Percentiles rank a stretch among this genome's conserved stretches.
phyloP scores from a whole-genome alignment of 2,329 filamentous ascomycete genomes.

The Fusarium nurragi region DNA sequence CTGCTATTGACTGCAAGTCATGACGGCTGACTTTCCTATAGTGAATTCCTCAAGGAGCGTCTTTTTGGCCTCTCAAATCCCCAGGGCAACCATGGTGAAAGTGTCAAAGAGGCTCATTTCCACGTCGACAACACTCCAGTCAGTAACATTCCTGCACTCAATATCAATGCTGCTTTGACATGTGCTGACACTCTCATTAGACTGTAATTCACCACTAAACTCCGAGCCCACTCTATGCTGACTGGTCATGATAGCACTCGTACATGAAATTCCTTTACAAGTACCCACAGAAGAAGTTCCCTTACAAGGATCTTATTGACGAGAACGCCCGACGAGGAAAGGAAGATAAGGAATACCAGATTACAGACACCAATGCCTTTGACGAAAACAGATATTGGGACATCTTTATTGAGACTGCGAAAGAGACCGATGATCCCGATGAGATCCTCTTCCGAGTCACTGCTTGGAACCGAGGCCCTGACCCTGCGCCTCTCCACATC shows the following conservation, averaged over 20 bases:
- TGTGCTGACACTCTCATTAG: slow-evolving; percentile 48
- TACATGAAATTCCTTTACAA: slow-evolving; percentile 99
- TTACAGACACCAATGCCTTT: slow-evolving; percentile 88
- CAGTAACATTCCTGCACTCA: slow-evolving; percentile 49
- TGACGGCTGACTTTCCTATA: slow-evolving; percentile 58
- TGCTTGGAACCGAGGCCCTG: slow-evolving; percentile 93
- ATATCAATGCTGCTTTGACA: background rate
- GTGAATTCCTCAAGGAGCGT: slow-evolving; percentile 92
- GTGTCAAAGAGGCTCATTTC: slow-evolving; percentile 95
- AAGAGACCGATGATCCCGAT: slow-evolving; percentile 90
- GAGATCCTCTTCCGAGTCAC: slow-evolving; percentile 94
- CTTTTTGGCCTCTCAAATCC: slow-evolving; percentile 96
- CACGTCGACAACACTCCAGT: slow-evolving; percentile 92
- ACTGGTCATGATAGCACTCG: slow-evolving; percentile 71
- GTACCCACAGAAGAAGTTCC: slow-evolving; percentile 90
- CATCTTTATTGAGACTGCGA: slow-evolving; percentile 95
- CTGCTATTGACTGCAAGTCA: background rate
- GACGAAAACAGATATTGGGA: slow-evolving; percentile 95
- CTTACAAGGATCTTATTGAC: slow-evolving; percentile 86
- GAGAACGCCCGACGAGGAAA: slow-evolving; percentile 83
- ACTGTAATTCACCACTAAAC: slow-evolving; percentile 52
- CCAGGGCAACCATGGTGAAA: slow-evolving; percentile 96
- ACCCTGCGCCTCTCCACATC: slow-evolving; percentile 91
- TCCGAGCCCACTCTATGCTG: slow-evolving; percentile 5
- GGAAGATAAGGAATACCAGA: slow-evolving; percentile 87